Evolutionary conservation across 2,329 filamentous ascomycete species (phyloP).

Genomic region (Exophiala spinifera): DNA sequence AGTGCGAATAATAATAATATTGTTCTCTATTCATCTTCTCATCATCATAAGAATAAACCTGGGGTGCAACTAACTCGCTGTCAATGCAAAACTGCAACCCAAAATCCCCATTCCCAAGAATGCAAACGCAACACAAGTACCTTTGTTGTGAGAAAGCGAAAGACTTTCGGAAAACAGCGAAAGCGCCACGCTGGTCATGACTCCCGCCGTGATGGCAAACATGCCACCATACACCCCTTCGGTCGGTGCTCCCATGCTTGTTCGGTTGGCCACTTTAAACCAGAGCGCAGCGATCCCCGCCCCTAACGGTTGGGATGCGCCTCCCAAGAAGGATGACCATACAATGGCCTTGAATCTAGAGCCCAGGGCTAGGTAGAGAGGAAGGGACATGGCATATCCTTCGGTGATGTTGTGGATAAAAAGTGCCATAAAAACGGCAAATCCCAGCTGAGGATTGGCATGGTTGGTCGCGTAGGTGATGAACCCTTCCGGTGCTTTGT

Average conservation of each 20-base stretch:
- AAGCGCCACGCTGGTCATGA: conserved; percentile 91
- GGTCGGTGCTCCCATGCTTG: conserved; percentile 41
- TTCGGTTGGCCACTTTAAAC: conserved; percentile 68
- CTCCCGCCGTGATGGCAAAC: conserved; percentile 86
- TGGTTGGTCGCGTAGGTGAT: conserved; percentile 98
- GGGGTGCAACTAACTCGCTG: conserved; percentile 44
- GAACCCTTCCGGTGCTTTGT: conserved; percentile 86
- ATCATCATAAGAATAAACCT: not conserved
- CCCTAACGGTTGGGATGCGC: conserved; percentile 80
- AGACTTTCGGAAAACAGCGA: conserved; percentile 85
- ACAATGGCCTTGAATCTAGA: conserved; percentile 78
- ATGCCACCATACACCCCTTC: conserved; percentile 59
- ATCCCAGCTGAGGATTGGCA: conserved; percentile 80
- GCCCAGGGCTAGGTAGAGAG: conserved; percentile 84
- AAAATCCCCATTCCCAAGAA: conserved; percentile 83
- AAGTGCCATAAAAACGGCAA: conserved; percentile 90
- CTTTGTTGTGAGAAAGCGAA: conserved; percentile 74
- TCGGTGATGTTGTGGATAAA: conserved; percentile 99
- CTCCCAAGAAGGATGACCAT: conserved; percentile 79
- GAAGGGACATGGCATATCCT: conserved; percentile 89
- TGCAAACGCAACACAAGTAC: conserved; percentile 73
- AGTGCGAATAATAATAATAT: too few species aligned
- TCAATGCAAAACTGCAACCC: conserved; percentile 79
- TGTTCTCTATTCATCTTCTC: too few species aligned
- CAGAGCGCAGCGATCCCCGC: conserved; percentile 80